A percentile compares a stretch with the other conserved stretches of the same genome.
Conservation (phyloP, 1,284 basidiomycete species). For the Mycena sp. region DNA sequence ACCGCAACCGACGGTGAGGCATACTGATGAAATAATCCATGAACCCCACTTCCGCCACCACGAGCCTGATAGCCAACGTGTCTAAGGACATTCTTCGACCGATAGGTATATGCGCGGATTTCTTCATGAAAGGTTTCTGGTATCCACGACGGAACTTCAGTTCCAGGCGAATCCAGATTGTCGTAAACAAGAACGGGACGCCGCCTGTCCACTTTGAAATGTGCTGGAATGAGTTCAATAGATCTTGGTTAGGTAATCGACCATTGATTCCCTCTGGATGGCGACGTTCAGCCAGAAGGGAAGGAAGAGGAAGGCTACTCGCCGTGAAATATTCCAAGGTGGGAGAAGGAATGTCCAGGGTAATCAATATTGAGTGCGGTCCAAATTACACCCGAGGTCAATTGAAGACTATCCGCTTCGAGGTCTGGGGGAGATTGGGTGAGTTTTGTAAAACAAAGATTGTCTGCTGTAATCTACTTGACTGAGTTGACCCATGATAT, state of each 20-base stretch:
- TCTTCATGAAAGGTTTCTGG: constrained; percentile 56
- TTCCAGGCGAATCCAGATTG: constrained; percentile 59
- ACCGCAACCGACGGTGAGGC: not conserved
- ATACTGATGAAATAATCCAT: constrained; percentile 82
- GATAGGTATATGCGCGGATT: constrained; percentile 62
- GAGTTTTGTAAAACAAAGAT: not conserved
- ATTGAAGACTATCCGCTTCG: constrained; percentile 64
- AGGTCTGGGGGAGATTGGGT: constrained; percentile 58
- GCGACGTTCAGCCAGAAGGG: constrained; percentile 6
- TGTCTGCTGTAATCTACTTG: constrained; percentile 57
- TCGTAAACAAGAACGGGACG: constrained; percentile 83
- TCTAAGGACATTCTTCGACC: constrained; percentile 69
- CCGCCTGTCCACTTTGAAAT: constrained; percentile 79
- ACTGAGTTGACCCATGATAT: constrained; percentile 79
- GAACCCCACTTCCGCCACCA: constrained; percentile 79
- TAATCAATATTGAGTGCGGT: constrained; percentile 96
- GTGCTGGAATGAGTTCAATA: constrained; percentile 84
- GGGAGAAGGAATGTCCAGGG: constrained; percentile 95
- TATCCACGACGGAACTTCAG: constrained; percentile 53
- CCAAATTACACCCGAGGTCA: constrained; percentile 90
- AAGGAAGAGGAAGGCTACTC: constrained; percentile 34
- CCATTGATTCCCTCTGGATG: constrained; percentile 91
- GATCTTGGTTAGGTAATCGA: constrained; percentile 94
- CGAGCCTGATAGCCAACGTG: constrained; percentile 77
- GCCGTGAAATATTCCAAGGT: constrained; percentile 93